Conservation (phyloP, 2,329 filamentous ascomycete species). For the Rutstroemia sp. region DNA sequence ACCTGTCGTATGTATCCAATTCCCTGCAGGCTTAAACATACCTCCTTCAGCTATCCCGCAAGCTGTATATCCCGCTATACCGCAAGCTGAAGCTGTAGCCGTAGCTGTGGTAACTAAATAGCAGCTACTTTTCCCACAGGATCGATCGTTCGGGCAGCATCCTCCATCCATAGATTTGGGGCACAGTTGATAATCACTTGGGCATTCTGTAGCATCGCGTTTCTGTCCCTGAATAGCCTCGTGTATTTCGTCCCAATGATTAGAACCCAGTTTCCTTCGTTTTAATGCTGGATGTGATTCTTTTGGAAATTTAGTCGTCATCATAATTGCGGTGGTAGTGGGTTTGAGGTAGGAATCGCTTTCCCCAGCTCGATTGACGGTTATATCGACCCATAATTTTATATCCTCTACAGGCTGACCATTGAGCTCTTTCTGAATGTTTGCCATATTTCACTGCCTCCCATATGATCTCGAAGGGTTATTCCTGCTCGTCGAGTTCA, state of each 20-base stretch:
- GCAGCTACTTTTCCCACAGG: constrained; percentile 41
- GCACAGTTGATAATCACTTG: constrained; percentile 21
- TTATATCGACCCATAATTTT: background rate
- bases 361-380: background rate
- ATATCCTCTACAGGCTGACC: background rate
- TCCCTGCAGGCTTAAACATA: constrained; percentile 16
- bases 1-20: background rate
- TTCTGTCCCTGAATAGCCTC: constrained; percentile 25
- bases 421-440: background rate
- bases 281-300: constrained; percentile 18
- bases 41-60: constrained; percentile 25
- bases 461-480: background rate
- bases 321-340: constrained; percentile 5
- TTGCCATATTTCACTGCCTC: background rate
- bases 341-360: background rate
- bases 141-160: constrained; percentile 37
- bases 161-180: constrained; percentile 25
- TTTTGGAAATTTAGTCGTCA: constrained; percentile 18
- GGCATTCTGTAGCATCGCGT: constrained; percentile 22
- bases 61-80: constrained; percentile 19
- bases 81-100: constrained; percentile 20
- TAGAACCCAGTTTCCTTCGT: constrained; percentile 23
- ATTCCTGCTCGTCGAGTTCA: background rate
- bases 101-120: constrained; percentile 24
- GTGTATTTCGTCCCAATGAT: constrained; percentile 24